Evolutionary conservation across 148 eudicot species (phyloP).

Genomic region (Rhododendron ferrugineum): DNA sequence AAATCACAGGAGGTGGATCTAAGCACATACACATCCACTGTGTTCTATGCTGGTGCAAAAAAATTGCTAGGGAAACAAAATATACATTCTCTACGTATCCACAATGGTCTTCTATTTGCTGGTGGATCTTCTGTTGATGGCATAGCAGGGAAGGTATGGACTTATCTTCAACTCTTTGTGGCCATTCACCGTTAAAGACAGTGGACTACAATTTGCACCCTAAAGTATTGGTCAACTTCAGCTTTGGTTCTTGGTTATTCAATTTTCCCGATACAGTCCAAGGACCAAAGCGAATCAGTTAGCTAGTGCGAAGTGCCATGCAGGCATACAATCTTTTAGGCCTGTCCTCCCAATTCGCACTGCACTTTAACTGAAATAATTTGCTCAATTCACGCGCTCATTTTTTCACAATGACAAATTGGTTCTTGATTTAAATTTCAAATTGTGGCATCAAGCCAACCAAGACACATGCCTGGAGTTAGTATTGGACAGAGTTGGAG

Average conservation of each 20-base stretch:
- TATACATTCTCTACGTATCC: conserved; percentile 24
- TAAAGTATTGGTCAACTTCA: not conserved
- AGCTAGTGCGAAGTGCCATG: not conserved
- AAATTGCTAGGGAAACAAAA: conserved; percentile 47
- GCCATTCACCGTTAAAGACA: not conserved
- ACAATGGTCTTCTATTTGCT: conserved; percentile 31
- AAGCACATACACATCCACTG: conserved; percentile 18
- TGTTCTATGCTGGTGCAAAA: conserved; percentile 40
- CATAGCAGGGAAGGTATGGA: conserved; percentile 49
- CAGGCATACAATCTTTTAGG: not conserved
- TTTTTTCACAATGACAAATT: not conserved
- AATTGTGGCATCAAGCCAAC: not conserved
- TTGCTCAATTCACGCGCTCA: not conserved
- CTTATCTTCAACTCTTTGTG: not conserved
- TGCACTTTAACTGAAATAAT: not conserved
- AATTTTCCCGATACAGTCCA: not conserved
- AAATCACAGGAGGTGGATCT: conserved; percentile 44
- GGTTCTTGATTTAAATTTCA: not conserved
- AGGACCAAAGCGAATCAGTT: not conserved
- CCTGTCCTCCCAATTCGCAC: not conserved
- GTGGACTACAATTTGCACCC: not conserved
- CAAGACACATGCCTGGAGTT: not conserved
- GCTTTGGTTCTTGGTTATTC: not conserved
- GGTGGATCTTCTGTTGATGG: conserved; percentile 51
- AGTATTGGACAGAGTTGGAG: not conserved